These are phyloP conservation scores for Gossypium stocksii DNA, from an alignment of 345 rosid genomes.

Conservation along the genomic window DNA sequence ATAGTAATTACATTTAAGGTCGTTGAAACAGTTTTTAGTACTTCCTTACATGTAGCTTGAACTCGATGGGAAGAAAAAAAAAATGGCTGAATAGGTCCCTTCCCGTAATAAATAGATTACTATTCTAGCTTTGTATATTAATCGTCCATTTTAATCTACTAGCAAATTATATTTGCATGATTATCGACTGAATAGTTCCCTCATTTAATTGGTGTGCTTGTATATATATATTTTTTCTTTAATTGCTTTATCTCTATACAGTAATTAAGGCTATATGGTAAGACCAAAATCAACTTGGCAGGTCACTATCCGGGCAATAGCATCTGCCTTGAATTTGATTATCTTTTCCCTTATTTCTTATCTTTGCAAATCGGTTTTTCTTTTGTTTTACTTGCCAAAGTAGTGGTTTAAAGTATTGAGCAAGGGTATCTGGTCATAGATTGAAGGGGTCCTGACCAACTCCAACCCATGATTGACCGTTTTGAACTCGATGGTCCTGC, in stretches of 20 bases:
- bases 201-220: background rate
- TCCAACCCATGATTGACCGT: conserved; percentile 15
- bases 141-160: background rate
- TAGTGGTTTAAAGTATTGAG: background rate
- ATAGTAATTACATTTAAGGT: conserved; percentile 17
- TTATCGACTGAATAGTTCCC: background rate
- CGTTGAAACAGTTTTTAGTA: conserved; percentile 27
- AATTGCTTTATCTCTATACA: background rate
- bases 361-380: background rate
- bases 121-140: background rate
- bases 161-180: background rate
- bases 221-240: background rate
- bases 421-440: background rate
- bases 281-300: conserved; percentile 1
- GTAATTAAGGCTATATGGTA: background rate
- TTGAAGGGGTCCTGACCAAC: conserved; percentile 6
- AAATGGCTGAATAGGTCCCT: background rate
- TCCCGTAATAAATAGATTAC: background rate
- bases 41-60: background rate
- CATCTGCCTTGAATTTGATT: background rate
- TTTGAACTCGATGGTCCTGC: conserved; percentile 15
- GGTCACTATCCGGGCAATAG: background rate
- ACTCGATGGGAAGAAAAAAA: background rate
- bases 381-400: conserved; percentile 1
- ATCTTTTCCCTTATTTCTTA: background rate